Percentiles rank a stretch among this genome's conserved stretches.
These are phyloP conservation scores for Sporothrix protearum DNA, from an alignment of 2,329 filamentous ascomycete genomes.

Conservation along the genomic window DNA sequence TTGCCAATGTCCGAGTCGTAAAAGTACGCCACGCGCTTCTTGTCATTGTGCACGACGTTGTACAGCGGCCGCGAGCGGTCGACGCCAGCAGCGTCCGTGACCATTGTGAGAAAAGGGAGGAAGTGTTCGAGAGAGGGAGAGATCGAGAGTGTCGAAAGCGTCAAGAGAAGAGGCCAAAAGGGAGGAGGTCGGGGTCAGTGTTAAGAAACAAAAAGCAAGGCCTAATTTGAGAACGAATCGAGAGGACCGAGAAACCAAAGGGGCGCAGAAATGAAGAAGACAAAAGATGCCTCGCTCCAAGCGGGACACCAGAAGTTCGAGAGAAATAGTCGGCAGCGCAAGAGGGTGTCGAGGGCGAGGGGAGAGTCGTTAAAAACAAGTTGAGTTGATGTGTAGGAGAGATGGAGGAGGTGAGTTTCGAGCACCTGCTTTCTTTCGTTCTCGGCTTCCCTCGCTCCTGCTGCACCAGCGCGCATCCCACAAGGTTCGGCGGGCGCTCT, in stretches of 20 bases:
- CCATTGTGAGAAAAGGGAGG: constrained; percentile 23
- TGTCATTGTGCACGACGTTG: constrained; percentile 43
- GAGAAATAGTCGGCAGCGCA: neutral
- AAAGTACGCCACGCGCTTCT: constrained; percentile 92
- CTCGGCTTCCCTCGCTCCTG: constrained; percentile 15
- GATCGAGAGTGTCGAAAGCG: too few relatives aligned
- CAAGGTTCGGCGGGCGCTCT: neutral
- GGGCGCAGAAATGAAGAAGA: neutral
- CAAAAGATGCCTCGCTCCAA: constrained; percentile 1
- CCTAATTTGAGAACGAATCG: neutral
- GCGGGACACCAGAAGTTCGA: neutral
- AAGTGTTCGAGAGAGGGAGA: neutral
- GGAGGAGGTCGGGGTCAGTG: neutral
- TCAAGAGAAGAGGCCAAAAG: too few relatives aligned
- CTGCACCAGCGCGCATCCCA: constrained; percentile 16
- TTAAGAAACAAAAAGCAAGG: neutral
- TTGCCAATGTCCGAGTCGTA: constrained; percentile 98
- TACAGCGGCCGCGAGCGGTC: constrained; percentile 46
- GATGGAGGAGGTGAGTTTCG: neutral
- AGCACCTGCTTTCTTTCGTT: neutral
- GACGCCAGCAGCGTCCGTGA: constrained; percentile 38
- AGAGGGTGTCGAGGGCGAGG: neutral
- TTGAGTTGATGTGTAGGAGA: neutral
- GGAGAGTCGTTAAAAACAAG: neutral
- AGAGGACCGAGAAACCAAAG: neutral